Base-by-base conservation (phyloP, 169 alveolate species). In the Toxoplasma gondii region DNA sequence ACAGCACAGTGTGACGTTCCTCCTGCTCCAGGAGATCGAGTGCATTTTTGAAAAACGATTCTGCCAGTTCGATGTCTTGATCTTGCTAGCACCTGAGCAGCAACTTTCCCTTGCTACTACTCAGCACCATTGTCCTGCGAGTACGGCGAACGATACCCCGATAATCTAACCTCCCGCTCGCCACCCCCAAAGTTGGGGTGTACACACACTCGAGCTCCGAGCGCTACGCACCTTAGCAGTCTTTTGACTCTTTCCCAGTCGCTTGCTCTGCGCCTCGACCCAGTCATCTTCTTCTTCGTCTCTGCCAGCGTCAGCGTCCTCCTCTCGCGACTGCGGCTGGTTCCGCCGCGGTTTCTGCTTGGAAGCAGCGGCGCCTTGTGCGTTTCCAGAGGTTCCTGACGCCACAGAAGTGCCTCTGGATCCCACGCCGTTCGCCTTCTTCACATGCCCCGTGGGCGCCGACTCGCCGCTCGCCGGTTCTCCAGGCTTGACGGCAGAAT, bases 201-300 rank as follows among this genome's bases (percentile, higher is more conserved):
- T 49, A 4, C 58, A 49, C 58, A 49, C 58, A 12, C 12, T 49
- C 12, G 22, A 12, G 12, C 22, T 7, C 58, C 22, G 12, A 4
- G 58, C n/a, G 5, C 7, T 31, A 64, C 45, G 86, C 86, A 78
- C 86, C 45, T 78, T 78, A 1, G 86, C 12, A 64, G 74, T 31
- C 74, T 64, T 64, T 64, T 64, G 74, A 27, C 29, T 64, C 45
- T n/a, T 78, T 16, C 86, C 86, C 10, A 78, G 86, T 16, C 86
- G 86, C 86, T 78, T 78, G 86, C 86, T 78, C 44, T 78, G 86
- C 22, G 86, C 86, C 86, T 78, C 86, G 49, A 78, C 86, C 86
- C 86, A 78, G 86, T 78, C 86, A 17, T 78, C 86, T n/a, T 78
- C 86, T 78, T 78, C 86, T 7, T 19, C 45, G 2, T 31, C 44